Base-by-base conservation (phyloP, 495 filamentous ascomycete species). In the Neurospora intermedia region DNA sequence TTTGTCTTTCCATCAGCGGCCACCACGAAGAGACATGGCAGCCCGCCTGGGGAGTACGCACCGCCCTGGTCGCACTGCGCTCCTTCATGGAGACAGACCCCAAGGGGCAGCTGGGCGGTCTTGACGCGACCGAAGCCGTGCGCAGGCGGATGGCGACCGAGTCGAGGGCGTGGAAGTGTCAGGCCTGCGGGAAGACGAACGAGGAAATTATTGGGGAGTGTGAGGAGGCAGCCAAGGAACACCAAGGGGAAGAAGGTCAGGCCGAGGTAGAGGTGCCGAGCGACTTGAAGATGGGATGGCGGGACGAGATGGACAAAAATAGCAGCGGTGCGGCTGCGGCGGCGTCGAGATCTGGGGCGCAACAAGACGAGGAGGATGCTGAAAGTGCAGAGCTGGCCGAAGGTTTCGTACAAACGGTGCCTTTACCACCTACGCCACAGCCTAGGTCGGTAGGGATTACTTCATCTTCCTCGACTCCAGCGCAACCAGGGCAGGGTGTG, bases 1-100 rank as follows among this genome's bases (percentile, higher is more conserved):
- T 99, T 76, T 99, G 96, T 80, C 88, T 99, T 7, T 91, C 87
- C 71, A 99, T 99, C 79, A 91, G 88, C 43, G 96, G 94, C 10
- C 95, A 98, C 82, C 96, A 99, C 82, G 96, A 97, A 81, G 96
- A 99, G 82, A 95, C 91, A 35, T 99, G 96, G 96, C 94, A 97
- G 87, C 96, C 96, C 2, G 96, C 96, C 1, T 99, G 96, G 96
- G 95, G 96, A 0, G 89, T 99, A 8, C 87, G 96, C 69, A 93
- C 91, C 2, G 91, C 91, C 9, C 83, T 93, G 39, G 89, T 92
- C 15, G 91, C 91, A 18, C 84, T 92, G 41, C 82, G 91, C 45
- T 84, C 83, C 38, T 93, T 93, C 79, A 93, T 93, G 91, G 91
- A 92, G 77, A 91, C 88, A 27, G 90, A 91, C 72, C 86, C 88